These are phyloP conservation scores for Aspergillus niger DNA, from an alignment of 2,329 filamentous ascomycete species.

Conservation along the genomic window DNA sequence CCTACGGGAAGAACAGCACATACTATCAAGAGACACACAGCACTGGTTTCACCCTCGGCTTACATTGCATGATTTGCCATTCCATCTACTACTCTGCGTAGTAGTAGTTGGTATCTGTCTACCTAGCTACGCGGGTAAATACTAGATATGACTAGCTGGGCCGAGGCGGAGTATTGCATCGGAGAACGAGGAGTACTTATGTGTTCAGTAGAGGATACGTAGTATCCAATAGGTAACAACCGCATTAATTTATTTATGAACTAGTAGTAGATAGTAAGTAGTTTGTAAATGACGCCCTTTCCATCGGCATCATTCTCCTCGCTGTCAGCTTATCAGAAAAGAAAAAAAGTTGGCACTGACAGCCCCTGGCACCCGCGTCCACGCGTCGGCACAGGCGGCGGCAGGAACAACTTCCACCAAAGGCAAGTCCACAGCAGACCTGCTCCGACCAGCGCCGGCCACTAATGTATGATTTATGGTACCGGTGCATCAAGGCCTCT, in stretches of 20 bases:
- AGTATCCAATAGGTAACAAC: no score
- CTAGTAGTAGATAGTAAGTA: no score
- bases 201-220: not conserved
- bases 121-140: not conserved
- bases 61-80: not conserved
- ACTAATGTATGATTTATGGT: conserved; percentile 6
- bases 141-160: not conserved
- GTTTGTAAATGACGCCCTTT: not conserved
- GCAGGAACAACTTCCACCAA: conserved; percentile 5
- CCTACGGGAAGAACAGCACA: not conserved
- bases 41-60: not conserved
- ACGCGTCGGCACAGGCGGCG: not conserved
- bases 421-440: not conserved
- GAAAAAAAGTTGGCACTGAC: not conserved
- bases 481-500: not conserved
- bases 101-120: not conserved
- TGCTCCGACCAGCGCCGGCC: not conserved
- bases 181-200: not conserved
- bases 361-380: not conserved
- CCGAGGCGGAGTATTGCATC: not conserved
- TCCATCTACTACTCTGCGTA: not conserved
- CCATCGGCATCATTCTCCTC: not conserved
- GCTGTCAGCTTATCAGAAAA: not conserved
- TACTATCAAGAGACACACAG: not conserved
- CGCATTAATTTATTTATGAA: no score